A percentile compares a stretch with the other conserved stretches of the same genome.
Evolutionary conservation across 495 filamentous ascomycete species (phyloP).

Genomic region (Thozetella sp.): DNA sequence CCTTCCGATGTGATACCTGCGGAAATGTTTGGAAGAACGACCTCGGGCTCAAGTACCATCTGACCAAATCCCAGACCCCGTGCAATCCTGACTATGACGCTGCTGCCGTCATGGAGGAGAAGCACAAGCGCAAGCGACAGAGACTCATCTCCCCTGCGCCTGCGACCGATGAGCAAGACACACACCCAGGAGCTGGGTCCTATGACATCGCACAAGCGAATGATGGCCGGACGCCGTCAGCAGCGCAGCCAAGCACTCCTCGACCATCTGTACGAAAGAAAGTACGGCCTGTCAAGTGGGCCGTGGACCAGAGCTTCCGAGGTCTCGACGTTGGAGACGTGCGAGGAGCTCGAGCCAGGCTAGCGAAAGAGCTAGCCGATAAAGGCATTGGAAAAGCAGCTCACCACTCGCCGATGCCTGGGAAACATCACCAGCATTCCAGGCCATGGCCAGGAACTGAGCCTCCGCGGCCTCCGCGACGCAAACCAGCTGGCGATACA

Average conservation of each 20-base stretch:
- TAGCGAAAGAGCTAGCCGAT: neutral
- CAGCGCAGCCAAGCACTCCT: neutral
- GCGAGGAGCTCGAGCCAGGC: neutral
- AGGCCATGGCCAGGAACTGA: neutral
- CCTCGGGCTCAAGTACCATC: slow-evolving; percentile 54
- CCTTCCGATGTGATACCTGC: slow-evolving; percentile 41
- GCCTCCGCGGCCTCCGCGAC: no score
- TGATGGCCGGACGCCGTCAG: slow-evolving; percentile 31
- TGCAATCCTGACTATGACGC: slow-evolving; percentile 54
- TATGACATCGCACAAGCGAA: slow-evolving; percentile 39
- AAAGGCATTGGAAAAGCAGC: neutral
- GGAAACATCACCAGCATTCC: neutral
- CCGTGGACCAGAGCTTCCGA: slow-evolving; percentile 9
- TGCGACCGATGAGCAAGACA: slow-evolving; percentile 13
- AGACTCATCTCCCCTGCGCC: slow-evolving; percentile 15
- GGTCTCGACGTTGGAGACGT: neutral
- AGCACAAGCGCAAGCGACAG: slow-evolving; percentile 18
- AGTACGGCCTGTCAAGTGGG: neutral
- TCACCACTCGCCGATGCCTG: neutral
- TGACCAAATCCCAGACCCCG: slow-evolving; percentile 40
- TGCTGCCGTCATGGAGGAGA: slow-evolving; percentile 15
- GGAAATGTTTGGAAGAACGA: slow-evolving; percentile 52
- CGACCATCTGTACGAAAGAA: neutral
- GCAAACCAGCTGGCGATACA: neutral
- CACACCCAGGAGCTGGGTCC: slow-evolving; percentile 20